Evolutionary conservation across 2,329 filamentous ascomycete species (phyloP), one percentile per base, ranked within the genome.

Genomic region (Magnaporthales sp.): DNA sequence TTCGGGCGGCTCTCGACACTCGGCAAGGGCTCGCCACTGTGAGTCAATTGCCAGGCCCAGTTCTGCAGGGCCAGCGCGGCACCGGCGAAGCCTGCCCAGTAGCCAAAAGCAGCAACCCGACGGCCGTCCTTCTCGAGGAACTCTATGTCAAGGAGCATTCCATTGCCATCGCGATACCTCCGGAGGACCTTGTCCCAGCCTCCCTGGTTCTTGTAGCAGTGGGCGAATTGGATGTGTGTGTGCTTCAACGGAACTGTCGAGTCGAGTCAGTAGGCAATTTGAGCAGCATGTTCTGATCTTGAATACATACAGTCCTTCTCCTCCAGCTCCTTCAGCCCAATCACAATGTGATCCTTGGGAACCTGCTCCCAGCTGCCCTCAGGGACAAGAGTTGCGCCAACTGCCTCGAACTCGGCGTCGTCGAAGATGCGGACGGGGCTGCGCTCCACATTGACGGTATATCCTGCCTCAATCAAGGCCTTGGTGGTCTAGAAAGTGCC

Each of bases 111-210:
- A 9, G 89, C 89, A 1, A 93, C 88, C 68, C 91, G 81, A 62
- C 90, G 83, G 51, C 91, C 91, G 31, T 80, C 83, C 70, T 89
- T 85, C 71, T 96, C 90, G 54, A 97, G 82, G 76, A 97, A 97
- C 76, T 97, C 93, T 51, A 97, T 84, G 73, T 97, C 93, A 68
- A 93, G 86, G 15, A 97, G 86, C 0, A 86, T 89, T 71, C 92
- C 91, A 66, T 88, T 87, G 67, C 91, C 92, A 27, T 87, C 84
- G 30, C 90, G 85, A 77, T 93, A 97, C 67, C 93, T 85, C 67
- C 87, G 83, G n/a, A 97, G 86, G 6, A 92, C 91, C 58, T 86
- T 84, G 67, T 91, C 86, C 91, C 92, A 97, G 30, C 89, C 90
- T 30, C 80, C 86, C 79, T 95, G 92, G 71, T 85, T 79, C 83